These are phyloP conservation scores for Piromyces sp. DNA, from an alignment of 192 early-diverging fungal genomes.

Conservation along the genomic window DNA sequence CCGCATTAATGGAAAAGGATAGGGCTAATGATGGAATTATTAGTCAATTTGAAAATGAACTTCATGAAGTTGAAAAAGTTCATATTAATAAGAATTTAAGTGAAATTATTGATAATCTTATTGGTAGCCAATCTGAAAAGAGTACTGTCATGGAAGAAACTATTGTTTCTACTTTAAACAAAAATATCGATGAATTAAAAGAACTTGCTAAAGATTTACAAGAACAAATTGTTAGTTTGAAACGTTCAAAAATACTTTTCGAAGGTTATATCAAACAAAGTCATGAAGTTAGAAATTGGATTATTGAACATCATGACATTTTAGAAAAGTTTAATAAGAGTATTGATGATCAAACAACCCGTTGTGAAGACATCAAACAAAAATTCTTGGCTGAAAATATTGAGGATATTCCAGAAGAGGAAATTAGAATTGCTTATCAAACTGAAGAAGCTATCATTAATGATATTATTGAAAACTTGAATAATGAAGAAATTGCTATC, in stretches of 20 bases:
- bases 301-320: not conserved
- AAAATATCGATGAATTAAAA: not conserved
- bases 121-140: not conserved
- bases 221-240: not conserved
- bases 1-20: not conserved
- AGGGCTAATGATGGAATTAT: not conserved
- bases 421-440: not conserved
- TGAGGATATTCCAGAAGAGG: not conserved
- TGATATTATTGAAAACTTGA: not conserved
- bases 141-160: not conserved
- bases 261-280: not conserved
- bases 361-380: not conserved
- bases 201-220: not conserved
- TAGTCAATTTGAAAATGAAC: not conserved
- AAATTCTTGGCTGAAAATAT: not conserved
- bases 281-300: not conserved
- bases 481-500: not conserved
- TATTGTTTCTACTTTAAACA: not conserved
- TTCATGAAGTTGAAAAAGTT: not conserved
- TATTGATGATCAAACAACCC: not conserved
- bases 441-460: not conserved
- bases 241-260: not conserved
- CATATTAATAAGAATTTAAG: not conserved
- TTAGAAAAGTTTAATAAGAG: not conserved
- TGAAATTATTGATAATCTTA: not conserved